Evolutionary conservation across 805 yeast genomes (phyloP), one percentile per base, ranked within the genome.

Genomic region (Candida endomychidarum): DNA sequence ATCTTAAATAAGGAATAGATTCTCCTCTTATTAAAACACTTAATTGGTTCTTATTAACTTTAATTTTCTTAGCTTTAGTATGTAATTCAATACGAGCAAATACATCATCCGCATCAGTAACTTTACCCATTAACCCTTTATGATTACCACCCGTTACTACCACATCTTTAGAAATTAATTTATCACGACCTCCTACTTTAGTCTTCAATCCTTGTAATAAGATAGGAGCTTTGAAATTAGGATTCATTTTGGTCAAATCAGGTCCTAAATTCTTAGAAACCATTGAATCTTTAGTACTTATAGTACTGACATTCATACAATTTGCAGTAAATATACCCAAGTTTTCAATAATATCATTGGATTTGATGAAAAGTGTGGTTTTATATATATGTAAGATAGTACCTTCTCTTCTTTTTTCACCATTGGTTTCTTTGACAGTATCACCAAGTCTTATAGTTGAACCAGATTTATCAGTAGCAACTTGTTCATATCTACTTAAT

Each of bases 41-140:
- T 53, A 93, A 72, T 56, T 83, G 86, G 23, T 77, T 74, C 56
- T 90, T 90, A 52, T 81, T 83, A 23, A 93, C 86, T 43, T 91
- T 86, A 46, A 90, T 80, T 44, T 85, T 86, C 60, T 91, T 93
- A 57, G 83, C 82, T 50, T 90, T 90, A 19, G 96, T 86, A 61
- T 93, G 98, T 48, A 93, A 74, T 65, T 93, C 99, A 31, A 93
- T 86, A 45, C 97, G 78, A 1, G 97, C 98, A 50, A 76, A 78
- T 10, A 84, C 84, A 47, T 95, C 99, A 53, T 88, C 93, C 8
- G 96, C 88, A 58, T 93, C 98, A 50, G 86, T 84, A 30, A 93
- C 87, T 49, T 87, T 85, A 59, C 99, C 99, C 67, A 83, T 81
- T 51, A 88, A 80, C 33, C 99, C 98, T 66, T 93, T 93, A 61